Evolutionary conservation across 2,329 filamentous ascomycete genomes (phyloP), one percentile per base, ranked within the genome.

Genomic region (Cordyceps farinosa): DNA sequence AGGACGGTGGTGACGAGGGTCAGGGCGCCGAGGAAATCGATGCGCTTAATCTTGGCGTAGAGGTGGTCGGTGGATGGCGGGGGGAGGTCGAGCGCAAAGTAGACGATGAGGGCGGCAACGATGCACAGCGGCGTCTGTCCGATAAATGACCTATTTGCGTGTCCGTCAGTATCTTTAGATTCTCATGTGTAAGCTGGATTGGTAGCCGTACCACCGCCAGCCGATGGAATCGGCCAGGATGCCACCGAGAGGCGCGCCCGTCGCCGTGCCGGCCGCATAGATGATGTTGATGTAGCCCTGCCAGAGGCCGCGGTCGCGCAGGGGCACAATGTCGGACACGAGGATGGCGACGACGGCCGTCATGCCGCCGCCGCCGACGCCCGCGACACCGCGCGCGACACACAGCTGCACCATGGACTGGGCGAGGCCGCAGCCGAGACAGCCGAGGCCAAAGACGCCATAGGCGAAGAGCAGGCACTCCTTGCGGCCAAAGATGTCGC

Each of bases 281-380:
- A 92, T 81, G 66, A 92, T 83, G 72, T 92, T 93, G 70, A 91
- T 80, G 65, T 80, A 79, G 1, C 89, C 90, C 73, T 92, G 90
- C 87, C 88, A 93, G 10, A 88, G 79, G 2, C 90, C 90, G 62
- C 90, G 79, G 59, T 91, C 84, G 22, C 88, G 80, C 45, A 92
- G 76, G 0, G 88, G 83, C 3, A 93, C 84, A 22, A 91, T 80
- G 72, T 93, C 90, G 66, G 72, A 73, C 67, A 92, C 74, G 56
- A 92, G 74, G 56, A 92, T 90, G 51, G 82, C 84, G 17, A 88
- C 85, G 53, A 91, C 84, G 0, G 87, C 86, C 27, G 85, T 87
- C 84, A 92, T 89, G 9, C 89, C 90, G 2, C 87, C 88, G 15
- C 88, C 89, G 11, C 89, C 89, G 57, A 91, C 82, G 34, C 78